phyloP scores from a whole-genome alignment of 176 grass and related monocot species.

The Thinopyrum elongatum region DNA sequence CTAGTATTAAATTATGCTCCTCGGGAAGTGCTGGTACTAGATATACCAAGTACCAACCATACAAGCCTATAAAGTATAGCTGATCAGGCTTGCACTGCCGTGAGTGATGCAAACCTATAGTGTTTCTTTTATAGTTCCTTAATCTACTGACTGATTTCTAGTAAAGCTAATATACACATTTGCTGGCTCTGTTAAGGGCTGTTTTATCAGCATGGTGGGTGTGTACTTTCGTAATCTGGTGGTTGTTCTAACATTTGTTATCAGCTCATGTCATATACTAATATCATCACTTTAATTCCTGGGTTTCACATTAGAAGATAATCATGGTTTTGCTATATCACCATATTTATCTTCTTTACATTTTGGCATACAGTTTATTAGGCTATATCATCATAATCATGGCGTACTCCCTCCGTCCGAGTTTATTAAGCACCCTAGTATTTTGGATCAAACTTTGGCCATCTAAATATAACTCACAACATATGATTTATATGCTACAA shows the following conservation, averaged over 20 bases:
- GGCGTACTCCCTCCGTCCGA: no score
- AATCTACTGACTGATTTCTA: neutral
- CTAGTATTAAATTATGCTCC: conserved; percentile 3
- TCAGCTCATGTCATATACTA: conserved; percentile 5
- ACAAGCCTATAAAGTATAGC: neutral
- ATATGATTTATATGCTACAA: no score
- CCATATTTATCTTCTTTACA: conserved; percentile 1
- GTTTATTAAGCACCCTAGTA: no score
- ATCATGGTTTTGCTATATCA: conserved; percentile 7
- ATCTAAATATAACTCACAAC: no score
- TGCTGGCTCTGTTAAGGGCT: conserved; percentile 10
- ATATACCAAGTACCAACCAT: conserved; percentile 1
- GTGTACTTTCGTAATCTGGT: neutral
- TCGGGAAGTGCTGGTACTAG: neutral
- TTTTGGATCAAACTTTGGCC: no score
- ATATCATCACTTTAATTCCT: conserved; percentile 12
- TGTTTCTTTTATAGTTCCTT: conserved; percentile 13
- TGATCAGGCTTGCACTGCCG: conserved; percentile 12
- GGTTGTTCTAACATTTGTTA: conserved; percentile 5
- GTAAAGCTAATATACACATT: conserved; percentile 6
- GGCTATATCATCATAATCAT: no score
- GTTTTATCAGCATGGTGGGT: neutral
- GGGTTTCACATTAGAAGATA: neutral
- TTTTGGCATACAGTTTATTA: neutral
- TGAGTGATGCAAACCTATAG: conserved; percentile 3